Base-by-base conservation (phyloP, 805 yeast genomes). In the Metschnikowia dekortorum region DNA sequence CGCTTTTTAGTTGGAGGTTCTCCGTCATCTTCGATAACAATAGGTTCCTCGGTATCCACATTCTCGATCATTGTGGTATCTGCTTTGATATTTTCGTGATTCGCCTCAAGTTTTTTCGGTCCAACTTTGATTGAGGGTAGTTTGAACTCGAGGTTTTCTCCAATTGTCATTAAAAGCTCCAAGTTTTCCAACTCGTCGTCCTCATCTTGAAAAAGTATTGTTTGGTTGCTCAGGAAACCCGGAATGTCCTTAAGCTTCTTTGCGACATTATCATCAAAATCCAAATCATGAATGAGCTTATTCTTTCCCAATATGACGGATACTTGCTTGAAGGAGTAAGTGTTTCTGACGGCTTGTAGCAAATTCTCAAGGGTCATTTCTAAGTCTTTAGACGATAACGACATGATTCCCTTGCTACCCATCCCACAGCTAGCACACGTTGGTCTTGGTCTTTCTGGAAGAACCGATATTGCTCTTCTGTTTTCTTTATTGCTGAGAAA, bases 201-300 rank as follows among this genome's bases (percentile, higher is more conserved):
- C 48, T 92, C 96, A 66, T 94, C 99, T 43, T 85, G 81, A 14
- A 94, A 75, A 1, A 85, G 77, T 13, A 94, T 37, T 18, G 84
- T 73, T 18, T 82, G 77, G n/a, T 92, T 94, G 45, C 72, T 68
- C 6, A 55, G 58, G 30, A 90, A 69, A 8, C 86, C 85, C 9
- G 32, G 16, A 9, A 71, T 50, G 0, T 78, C 80, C 1, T 54
- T 50, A 14, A 94, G 67, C 0, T 74, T 63, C 33, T 70, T 73
- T 0, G 69, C 71, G 10, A 74, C 59, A 60, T 92, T 84, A 61
- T 91, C 98, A 45, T 89, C 96, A 64, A 88, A 90, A 61, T 92
- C 99, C 50, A 76, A 76, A 67, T 94, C 99, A 58, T 88, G 89
- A 8, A 94, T 64, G 52, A 94, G 73, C 56, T 79, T 77, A 34